phyloP scores from a whole-genome alignment of 768 basidiomycete genomes.

The Jaapia argillacea region DNA sequence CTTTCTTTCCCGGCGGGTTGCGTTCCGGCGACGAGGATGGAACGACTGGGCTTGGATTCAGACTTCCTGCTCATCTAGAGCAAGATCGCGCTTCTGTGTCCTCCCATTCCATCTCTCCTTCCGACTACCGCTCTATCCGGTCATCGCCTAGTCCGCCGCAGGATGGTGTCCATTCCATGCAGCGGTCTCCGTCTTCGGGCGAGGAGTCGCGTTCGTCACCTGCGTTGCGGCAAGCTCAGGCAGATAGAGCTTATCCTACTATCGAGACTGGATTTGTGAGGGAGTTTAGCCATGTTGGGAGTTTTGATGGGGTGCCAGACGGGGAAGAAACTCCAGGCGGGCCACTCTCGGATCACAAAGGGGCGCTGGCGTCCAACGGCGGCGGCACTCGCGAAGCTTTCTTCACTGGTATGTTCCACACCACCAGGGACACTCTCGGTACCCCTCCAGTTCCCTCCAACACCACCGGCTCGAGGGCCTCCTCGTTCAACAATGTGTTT shows the following conservation, averaged over 20 bases:
- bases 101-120: slow-evolving; percentile 46
- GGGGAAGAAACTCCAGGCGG: slow-evolving; percentile 39
- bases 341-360: slow-evolving; percentile 17
- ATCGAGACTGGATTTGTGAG: slow-evolving; percentile 23
- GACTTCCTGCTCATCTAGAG: slow-evolving; percentile 33
- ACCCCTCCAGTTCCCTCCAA: slow-evolving; percentile 40
- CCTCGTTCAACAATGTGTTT: slow-evolving; percentile 35
- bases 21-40: slow-evolving; percentile 49
- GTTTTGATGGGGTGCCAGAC: slow-evolving; percentile 45
- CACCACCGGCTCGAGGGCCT: slow-evolving; percentile 24
- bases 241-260: slow-evolving; percentile 29
- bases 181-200: slow-evolving; percentile 23
- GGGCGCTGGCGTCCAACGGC: slow-evolving; percentile 12
- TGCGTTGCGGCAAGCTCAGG: slow-evolving; percentile 33
- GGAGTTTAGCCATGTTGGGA: slow-evolving; percentile 40
- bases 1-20: slow-evolving; percentile 71
- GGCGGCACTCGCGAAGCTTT: slow-evolving; percentile 8
- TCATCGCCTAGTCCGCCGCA: slow-evolving; percentile 61
- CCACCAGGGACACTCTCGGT: slow-evolving; percentile 26
- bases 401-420: slow-evolving; percentile 27
- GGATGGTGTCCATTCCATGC: slow-evolving; percentile 19
- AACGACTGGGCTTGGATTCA: slow-evolving; percentile 31
- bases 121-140: slow-evolving; percentile 56
- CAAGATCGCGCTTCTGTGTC: slow-evolving; percentile 37
- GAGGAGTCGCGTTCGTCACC: slow-evolving; percentile 38